Base-by-base conservation (phyloP, 73 alveolate species). In the Symbiodinium natans region DNA sequence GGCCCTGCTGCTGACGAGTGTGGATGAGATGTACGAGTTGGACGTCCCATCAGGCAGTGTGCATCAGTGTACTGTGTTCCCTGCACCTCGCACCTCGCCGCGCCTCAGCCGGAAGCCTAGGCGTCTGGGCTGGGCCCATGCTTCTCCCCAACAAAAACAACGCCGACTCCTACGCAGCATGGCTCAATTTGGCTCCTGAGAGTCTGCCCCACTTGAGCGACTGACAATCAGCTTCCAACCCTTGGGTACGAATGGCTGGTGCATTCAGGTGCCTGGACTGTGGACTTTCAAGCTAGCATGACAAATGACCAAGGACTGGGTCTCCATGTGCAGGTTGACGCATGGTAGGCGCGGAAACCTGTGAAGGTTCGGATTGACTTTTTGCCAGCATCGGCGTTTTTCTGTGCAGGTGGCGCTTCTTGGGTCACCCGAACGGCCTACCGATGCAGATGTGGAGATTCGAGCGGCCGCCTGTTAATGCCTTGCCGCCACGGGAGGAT, bases 101-200 rank as follows among this genome's bases (percentile, higher is more conserved):
- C 17, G 17, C 75, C 17, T 56, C 17, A 21, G 86, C 34, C 48
- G 13, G 31, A 21, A n/a, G 42, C 17, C 43, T 31, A 56, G 95
- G 95, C 8, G 3, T 39, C 25, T 88, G 95, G 95, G 95, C 86
- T 38, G 95, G 95, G 8, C 95, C 95, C 40, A 88, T 88, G 95
- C 38, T 56, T 36, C 54, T 88, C 52, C 95, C 95, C 31, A 38
- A 54, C 48, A 40, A 39, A 52, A 71, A 48, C 27, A 13, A 29
- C 8, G 48, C 39, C 42, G 31, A 4, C 42, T 25, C 85, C 42
- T 88, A 88, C 83, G 95, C 34, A 11, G 33, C 95, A 36, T 17
- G 68, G 82, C 63, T n/a, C 25, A 39, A 11, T 74, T 7, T n/a
- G n/a, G n/a, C n/a, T n/a, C n/a, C n/a, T n/a, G n/a, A 52, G 71